phyloP scores from a whole-genome alignment of 148 eudicot species.

The Amaranthus cruentus region DNA sequence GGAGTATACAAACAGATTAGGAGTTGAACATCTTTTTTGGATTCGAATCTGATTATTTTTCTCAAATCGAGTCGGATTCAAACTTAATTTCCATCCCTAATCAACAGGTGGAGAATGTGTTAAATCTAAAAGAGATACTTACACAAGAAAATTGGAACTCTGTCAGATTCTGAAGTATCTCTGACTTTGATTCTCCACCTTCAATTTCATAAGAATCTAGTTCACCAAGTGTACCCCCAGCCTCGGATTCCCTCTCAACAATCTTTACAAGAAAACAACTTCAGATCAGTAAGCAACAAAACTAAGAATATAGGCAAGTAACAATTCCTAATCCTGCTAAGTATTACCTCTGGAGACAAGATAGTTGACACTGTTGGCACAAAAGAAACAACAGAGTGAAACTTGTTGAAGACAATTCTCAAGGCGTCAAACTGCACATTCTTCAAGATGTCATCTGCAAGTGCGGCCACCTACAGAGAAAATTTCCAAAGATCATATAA shows the following conservation, averaged over 20 bases:
- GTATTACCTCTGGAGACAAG: slow-evolving; percentile 78
- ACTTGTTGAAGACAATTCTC: slow-evolving; percentile 84
- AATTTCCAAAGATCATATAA: background rate
- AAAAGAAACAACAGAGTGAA: slow-evolving; percentile 78
- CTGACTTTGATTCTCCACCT: slow-evolving; percentile 86
- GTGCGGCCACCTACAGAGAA: slow-evolving; percentile 63
- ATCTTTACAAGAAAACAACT: slow-evolving; percentile 34
- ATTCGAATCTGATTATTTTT: too few relatives aligned
- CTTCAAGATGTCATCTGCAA: slow-evolving; percentile 94
- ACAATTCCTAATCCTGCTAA: background rate
- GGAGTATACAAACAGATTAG: too few relatives aligned
- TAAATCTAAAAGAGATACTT: slow-evolving; percentile 24
- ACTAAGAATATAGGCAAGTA: background rate
- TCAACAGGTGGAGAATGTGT: background rate
- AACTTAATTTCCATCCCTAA: background rate
- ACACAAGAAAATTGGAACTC: slow-evolving; percentile 95
- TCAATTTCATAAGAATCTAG: slow-evolving; percentile 85
- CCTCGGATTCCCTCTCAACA: slow-evolving; percentile 79
- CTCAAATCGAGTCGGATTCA: too few relatives aligned
- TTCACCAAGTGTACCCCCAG: slow-evolving; percentile 82
- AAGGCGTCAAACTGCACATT: slow-evolving; percentile 90
- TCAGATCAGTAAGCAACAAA: slow-evolving; percentile 5
- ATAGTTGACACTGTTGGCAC: slow-evolving; percentile 77
- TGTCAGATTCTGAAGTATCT: slow-evolving; percentile 80
- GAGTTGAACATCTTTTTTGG: too few relatives aligned